Evolutionary conservation across 2,329 filamentous ascomycete species (phyloP).

Genomic region (Trichothecium sympodiale): DNA sequence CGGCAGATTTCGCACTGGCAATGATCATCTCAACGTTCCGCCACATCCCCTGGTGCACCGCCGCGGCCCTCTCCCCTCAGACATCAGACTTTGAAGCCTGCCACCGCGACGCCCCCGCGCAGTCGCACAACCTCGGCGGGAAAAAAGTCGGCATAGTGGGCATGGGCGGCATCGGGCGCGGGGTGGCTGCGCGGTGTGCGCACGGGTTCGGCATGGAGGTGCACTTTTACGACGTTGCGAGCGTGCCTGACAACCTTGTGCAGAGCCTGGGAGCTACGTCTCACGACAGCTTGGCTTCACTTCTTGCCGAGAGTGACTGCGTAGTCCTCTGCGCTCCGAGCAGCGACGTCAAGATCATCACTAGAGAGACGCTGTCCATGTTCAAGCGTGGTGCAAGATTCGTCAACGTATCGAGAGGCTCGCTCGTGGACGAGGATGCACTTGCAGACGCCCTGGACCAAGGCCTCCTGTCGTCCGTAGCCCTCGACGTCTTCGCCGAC

Average conservation of each 20-base stretch:
- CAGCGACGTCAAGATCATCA: conserved; percentile 34
- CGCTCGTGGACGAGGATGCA: conserved; percentile 54
- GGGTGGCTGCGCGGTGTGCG: conserved; percentile 41
- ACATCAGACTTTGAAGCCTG: conserved; percentile 39
- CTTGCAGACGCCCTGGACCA: conserved; percentile 46
- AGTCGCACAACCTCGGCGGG: conserved; percentile 52
- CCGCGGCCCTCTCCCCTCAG: conserved; percentile 34
- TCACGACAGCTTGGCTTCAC: conserved; percentile 36
- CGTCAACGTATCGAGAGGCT: conserved; percentile 56
- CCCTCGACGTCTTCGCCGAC: conserved; percentile 52
- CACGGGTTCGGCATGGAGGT: conserved; percentile 57
- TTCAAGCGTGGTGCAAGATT: conserved; percentile 42
- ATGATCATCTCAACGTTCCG: conserved; percentile 61
- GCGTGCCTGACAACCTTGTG: conserved; percentile 33
- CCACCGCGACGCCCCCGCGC: conserved; percentile 46
- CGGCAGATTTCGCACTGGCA: conserved; percentile 60
- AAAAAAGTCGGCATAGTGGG: conserved; percentile 57
- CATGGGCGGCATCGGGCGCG: conserved; percentile 54
- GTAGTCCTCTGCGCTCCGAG: conserved; percentile 41
- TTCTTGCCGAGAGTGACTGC: conserved; percentile 45
- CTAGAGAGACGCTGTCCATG: conserved; percentile 29
- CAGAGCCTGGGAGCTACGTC: conserved; percentile 25
- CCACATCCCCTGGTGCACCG: conserved; percentile 51
- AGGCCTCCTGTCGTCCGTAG: conserved; percentile 38
- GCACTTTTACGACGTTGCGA: conserved; percentile 48